Evolutionary conservation across 768 basidiomycete species (phyloP), one percentile per base, ranked within the genome.

Genomic region (Megacollybia marginata): DNA sequence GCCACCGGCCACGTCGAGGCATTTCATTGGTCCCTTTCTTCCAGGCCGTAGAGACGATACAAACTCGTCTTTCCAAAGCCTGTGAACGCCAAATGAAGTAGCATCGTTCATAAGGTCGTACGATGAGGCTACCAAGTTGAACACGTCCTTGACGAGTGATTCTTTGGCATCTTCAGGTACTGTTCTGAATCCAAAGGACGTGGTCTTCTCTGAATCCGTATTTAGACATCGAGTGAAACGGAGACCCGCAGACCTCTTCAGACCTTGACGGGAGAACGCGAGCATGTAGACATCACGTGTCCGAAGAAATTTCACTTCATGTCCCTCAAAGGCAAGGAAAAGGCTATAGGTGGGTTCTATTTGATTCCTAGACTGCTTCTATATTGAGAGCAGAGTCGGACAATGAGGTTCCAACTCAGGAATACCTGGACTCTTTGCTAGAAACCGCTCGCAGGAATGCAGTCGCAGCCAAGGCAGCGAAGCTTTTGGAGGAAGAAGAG

Each of bases 91-190:
- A 53, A 98, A 69, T 3, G 96, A 98, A 66, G 93, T 89, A n/a
- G 93, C 91, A 62, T 98, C 96, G 73, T 99, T 99, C 95, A 99
- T 96, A 38, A 97, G 66, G 67, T 98, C 96, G 69, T 99, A 99
- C 42, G 79, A 86, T 33, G 90, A 86, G 40, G 96, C 93, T 50
- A 99, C 96, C 7, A 91, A 95, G 61, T 90, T 83, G 69, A 99
- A 99, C 47, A 99, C 94, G 55, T 79, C 79, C 59, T 89, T 91
- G 54, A 99, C 96, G 43, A 98, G 75, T 2, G 77, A 69, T 69
- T 98, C 95, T 63, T 99, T 99, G 33, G 76, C 65, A 33, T 88
- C 83, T 62, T 91, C 88, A 12, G 88, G 87, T 2, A 99, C 83
- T 7, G 85, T 88, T 66, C 75, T 79, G 77, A 92, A 99, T 23